Evolutionary conservation across 2,329 filamentous ascomycete genomes (phyloP).

Genomic region (Metarhizium rileyi): DNA sequence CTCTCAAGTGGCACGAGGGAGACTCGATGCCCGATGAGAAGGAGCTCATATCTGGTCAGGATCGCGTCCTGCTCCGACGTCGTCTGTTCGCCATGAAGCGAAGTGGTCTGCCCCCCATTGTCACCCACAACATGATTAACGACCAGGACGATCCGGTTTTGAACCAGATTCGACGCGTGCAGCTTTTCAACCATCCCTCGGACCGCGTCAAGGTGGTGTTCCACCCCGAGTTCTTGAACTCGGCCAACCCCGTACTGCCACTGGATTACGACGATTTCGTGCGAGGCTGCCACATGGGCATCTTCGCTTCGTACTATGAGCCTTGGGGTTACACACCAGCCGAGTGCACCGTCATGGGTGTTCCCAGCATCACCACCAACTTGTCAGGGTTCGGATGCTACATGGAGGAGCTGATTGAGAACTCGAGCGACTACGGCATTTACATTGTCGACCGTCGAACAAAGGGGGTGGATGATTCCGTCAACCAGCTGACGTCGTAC

Average conservation of each 20-base stretch:
- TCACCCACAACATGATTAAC: constrained; percentile 98
- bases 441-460: constrained; percentile 94
- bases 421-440: constrained; percentile 95
- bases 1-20: constrained; percentile 90
- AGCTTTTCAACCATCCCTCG: constrained; percentile 90
- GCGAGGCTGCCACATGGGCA: constrained; percentile 86
- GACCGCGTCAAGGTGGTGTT: constrained; percentile 97
- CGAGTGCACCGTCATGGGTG: constrained; percentile 98
- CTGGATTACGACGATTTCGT: constrained; percentile 99
- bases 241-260: constrained; percentile 86
- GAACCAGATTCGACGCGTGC: constrained; percentile 89
- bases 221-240: constrained; percentile 96
- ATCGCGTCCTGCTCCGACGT: constrained; percentile 84
- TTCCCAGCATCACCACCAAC: constrained; percentile 96
- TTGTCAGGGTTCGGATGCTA: constrained; percentile 97
- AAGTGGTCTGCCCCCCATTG: constrained; percentile 79
- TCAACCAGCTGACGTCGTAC: constrained; percentile 77
- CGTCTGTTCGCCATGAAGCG: constrained; percentile 96
- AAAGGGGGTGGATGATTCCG: constrained; percentile 94
- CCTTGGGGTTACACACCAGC: constrained; percentile 98
- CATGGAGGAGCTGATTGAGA: constrained; percentile 98
- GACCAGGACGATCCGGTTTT: constrained; percentile 88
- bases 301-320: constrained; percentile 98
- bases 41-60: constrained; percentile 83
- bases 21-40: constrained; percentile 92